Conservation (phyloP, 2,329 filamentous ascomycete species). For the Stemphylium vesicarium region DNA sequence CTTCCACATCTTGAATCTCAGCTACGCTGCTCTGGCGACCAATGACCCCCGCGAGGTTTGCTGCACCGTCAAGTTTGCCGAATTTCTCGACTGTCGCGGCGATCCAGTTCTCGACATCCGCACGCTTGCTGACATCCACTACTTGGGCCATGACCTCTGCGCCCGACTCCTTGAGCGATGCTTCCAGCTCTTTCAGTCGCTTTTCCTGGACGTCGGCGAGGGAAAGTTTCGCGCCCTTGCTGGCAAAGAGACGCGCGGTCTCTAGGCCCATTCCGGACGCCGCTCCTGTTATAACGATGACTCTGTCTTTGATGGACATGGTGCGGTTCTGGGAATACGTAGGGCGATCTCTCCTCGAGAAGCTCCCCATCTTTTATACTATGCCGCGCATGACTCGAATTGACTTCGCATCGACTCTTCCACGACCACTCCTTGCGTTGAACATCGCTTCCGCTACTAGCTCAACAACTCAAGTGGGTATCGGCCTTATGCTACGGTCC, state of each 20-base stretch:
- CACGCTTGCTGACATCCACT: conserved; percentile 58
- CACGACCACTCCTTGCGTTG: no score
- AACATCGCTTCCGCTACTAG: no score
- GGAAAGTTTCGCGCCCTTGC: conserved; percentile 40
- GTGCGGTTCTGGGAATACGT: neutral
- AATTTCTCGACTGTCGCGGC: conserved; percentile 54
- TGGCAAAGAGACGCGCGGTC: conserved; percentile 33
- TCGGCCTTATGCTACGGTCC: no score
- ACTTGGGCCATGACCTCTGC: conserved; percentile 44
- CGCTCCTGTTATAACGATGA: conserved; percentile 42
- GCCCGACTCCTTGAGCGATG: conserved; percentile 25
- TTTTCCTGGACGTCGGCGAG: conserved; percentile 42
- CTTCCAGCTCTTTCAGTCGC: conserved; percentile 27
- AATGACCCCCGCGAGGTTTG: conserved; percentile 56
- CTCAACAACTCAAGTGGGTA: no score
- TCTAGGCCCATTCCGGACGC: conserved; percentile 42
- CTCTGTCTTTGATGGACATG: conserved; percentile 38
- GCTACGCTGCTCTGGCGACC: conserved; percentile 34
- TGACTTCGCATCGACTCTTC: no score
- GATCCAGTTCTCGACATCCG: conserved; percentile 61
- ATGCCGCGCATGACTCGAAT: no score
- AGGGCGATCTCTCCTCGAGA: no score
- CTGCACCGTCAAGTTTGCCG: conserved; percentile 51
- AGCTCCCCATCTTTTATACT: no score
- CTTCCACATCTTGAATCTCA: conserved; percentile 38